A percentile compares a stretch with the other conserved stretches of the same genome.
Evolutionary conservation across 164 flowering plant genomes (phyloP).

Genomic region (Vitis amurensis): DNA sequence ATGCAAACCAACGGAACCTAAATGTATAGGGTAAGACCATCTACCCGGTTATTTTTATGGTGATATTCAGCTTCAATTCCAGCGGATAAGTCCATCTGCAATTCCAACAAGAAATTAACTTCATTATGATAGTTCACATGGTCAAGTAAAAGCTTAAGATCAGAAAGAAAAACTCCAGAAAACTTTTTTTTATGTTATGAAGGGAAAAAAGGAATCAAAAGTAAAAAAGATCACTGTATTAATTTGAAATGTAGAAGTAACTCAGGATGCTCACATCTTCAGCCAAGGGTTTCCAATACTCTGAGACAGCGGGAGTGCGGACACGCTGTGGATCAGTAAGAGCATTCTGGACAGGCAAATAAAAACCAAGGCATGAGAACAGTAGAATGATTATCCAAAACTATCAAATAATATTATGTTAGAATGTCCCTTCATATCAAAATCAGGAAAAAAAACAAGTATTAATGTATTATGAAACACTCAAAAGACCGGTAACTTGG

Average conservation of each 20-base stretch:
- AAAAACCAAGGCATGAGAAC: slow-evolving; percentile 2
- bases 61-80: slow-evolving; percentile 99
- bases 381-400: neutral
- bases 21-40: slow-evolving; percentile 4
- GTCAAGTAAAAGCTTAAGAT: neutral
- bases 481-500: too few relatives aligned
- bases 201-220: too few relatives aligned
- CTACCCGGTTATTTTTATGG: slow-evolving; percentile 82
- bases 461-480: too few relatives aligned
- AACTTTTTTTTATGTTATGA: too few relatives aligned
- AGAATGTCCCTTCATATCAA: too few relatives aligned
- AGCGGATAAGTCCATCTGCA: slow-evolving; percentile 86
- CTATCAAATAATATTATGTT: neutral
- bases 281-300: slow-evolving; percentile 95
- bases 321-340: slow-evolving; percentile 90
- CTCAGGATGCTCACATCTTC: slow-evolving; percentile 73
- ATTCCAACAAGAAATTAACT: slow-evolving; percentile 9
- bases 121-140: neutral
- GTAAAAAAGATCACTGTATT: too few relatives aligned
- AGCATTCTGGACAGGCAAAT: slow-evolving; percentile 64
- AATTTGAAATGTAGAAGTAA: too few relatives aligned
- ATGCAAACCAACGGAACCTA: too few relatives aligned
- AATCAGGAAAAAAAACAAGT: too few relatives aligned
- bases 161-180: neutral
- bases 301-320: slow-evolving; percentile 71